Evolutionary conservation across 75 land plant genomes (phyloP).

Genomic region (Cunninghamia lanceolata): DNA sequence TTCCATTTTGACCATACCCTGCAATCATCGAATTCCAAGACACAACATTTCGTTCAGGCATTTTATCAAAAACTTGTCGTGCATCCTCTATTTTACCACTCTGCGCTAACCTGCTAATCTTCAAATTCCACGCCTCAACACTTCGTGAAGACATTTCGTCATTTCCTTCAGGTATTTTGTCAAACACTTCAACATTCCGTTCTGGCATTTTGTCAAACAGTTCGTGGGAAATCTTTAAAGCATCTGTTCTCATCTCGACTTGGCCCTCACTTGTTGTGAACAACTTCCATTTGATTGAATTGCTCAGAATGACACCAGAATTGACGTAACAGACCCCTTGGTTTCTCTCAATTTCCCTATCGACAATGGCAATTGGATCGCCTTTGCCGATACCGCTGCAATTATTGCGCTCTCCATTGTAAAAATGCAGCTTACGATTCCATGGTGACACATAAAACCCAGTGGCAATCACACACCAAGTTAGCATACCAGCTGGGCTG

Average conservation of each 20-base stretch:
- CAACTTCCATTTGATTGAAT: neutral
- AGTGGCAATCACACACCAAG: neutral
- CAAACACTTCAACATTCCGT: neutral
- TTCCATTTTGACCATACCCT: neutral
- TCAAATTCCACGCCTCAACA: neutral
- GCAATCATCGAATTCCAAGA: constrained; percentile 10
- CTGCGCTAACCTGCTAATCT: constrained; percentile 7
- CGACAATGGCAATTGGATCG: neutral
- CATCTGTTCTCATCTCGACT: neutral
- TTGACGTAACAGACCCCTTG: too few relatives aligned
- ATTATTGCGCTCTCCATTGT: too few relatives aligned
- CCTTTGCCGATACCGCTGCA: neutral
- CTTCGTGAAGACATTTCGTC: neutral
- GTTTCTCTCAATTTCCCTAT: neutral
- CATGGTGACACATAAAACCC: neutral
- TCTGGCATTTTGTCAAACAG: neutral
- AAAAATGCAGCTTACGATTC: too few relatives aligned
- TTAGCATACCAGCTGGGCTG: neutral
- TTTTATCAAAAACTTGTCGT: neutral
- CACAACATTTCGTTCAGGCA: constrained; percentile 8
- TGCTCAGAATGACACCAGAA: neutral
- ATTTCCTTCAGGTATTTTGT: neutral
- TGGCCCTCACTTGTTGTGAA: neutral
- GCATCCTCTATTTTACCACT: constrained; percentile 7
- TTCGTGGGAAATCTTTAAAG: neutral